Evolutionary conservation across 2,329 filamentous ascomycete species (phyloP), one percentile per base, ranked within the genome.

Genomic region (Claviceps fusiformis): DNA sequence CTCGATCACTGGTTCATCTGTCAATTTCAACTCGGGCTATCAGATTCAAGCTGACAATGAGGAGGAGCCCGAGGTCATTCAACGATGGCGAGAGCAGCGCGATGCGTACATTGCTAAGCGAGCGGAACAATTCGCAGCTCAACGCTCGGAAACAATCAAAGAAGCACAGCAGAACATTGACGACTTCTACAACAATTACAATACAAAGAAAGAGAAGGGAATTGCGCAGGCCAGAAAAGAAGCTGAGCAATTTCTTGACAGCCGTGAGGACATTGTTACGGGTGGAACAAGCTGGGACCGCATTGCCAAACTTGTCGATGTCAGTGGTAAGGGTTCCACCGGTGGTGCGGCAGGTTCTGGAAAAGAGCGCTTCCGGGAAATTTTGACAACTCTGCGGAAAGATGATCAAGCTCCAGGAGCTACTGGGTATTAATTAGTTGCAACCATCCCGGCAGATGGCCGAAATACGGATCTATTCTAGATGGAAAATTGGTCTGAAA

Each of bases 181-280:
- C 69, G 93, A 96, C 70, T 98, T 97, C 74, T 98, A 98, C 77
- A 91, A 96, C 68, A 96, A 95, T 73, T 98, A 98, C 78, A 97
- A 97, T 76, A 85, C 86, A 71, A 95, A 96, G 76, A 92, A 93
- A 70, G 93, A 98, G 70, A 97, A 97, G 80, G 82, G 81, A 57
- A 86, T 96, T 62, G 78, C 86, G 27, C 89, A 95, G 75, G 93
- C 92, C 55, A 83, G 86, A 64, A 86, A 87, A 70, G 93, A 98
- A 63, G 93, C 92, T 7, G 92, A 97, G 66, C 84, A 95, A 67
- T 98, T 97, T 71, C 75, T 97, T 50, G 85, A 81, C 54, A 90
- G 78, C 70, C 83, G 91, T 58, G 92, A 98, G 69, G 91, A 97
- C 69, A 96, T 91, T 44, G 88, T 90, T 29, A 89, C 89, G 11